Evolutionary conservation across 352 stramenopile genomes (phyloP), one percentile per base, ranked within the genome.

Genomic region (Pythium sp.): DNA sequence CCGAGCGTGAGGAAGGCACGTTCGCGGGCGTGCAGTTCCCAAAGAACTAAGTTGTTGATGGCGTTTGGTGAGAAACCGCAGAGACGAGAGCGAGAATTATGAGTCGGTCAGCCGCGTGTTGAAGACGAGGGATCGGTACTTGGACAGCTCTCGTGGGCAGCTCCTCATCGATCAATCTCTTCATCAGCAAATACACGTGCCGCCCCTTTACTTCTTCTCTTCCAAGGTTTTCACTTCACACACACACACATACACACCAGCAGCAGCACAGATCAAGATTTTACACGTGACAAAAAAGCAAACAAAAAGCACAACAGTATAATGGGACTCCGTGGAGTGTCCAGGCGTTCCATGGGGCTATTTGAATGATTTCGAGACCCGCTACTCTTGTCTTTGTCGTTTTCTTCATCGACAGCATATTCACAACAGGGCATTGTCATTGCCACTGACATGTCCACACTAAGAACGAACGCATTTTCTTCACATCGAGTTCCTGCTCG

Each of bases 11-110:
- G 73, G 83, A 93, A 62, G 82, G 84, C 75, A 83, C 73, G 65
- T 96, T 96, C 74, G 80, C 88, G 24, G 89, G 89, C 69, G 82
- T 96, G 65, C 82, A 93, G 77, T 89, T 81, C 81, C 75, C 80
- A 68, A 89, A 90, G 80, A 69, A 85, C 49, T 84, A 82, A 80
- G n/a, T 34, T 22, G 58, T 6, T 2, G 49, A 59, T 59, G 32
- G 1, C 61, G 47, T 26, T 53, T 58, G 58, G 36, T 32, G 26
- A 43, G 55, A 43, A 34, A 30, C 28, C 55, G 2, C 30, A 18
- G 28, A 60, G 20, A 24, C 22, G 5, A 54, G 36, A 55, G 58
- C 30, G 24, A 41, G 38, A 64, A 41, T 28, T 24, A 38, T 34
- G 58, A 56, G 24, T 56, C 7, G 14, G 32, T 47, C 32, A 22